Evolutionary conservation across 345 rosid species (phyloP).

Genomic region (Syzygium oleosum): DNA sequence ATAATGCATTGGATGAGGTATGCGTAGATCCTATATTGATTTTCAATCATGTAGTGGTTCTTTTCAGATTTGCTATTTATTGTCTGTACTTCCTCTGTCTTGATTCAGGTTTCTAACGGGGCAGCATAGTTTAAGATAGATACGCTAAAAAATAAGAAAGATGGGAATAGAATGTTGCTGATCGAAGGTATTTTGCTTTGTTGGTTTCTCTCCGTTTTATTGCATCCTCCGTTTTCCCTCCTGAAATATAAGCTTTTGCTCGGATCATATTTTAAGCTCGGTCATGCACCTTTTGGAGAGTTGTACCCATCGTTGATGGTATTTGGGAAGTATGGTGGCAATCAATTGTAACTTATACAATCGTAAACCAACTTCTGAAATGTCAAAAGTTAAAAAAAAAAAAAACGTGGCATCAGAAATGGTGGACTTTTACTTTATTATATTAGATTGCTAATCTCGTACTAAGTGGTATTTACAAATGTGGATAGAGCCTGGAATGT

Average conservation of each 20-base stretch:
- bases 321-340: neutral
- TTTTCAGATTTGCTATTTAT: neutral
- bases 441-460: neutral
- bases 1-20: constrained; percentile 90
- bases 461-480: neutral
- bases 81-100: neutral
- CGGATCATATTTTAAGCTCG: neutral
- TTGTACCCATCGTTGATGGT: neutral
- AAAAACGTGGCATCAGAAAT: neutral
- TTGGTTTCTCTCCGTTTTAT: neutral
- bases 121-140: constrained; percentile 73
- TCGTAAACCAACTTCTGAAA: neutral
- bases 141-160: constrained; percentile 56
- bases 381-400: neutral
- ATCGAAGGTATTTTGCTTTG: constrained; percentile 50
- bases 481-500: neutral
- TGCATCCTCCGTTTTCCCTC: neutral
- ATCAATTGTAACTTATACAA: neutral
- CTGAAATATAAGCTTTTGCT: neutral
- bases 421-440: neutral
- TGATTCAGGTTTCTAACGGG: constrained; percentile 58
- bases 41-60: neutral
- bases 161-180: constrained; percentile 55
- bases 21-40: neutral
- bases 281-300: neutral